These are phyloP conservation scores for Sporormia fimetaria DNA, from an alignment of 495 filamentous ascomycete genomes.

Conservation along the genomic window DNA sequence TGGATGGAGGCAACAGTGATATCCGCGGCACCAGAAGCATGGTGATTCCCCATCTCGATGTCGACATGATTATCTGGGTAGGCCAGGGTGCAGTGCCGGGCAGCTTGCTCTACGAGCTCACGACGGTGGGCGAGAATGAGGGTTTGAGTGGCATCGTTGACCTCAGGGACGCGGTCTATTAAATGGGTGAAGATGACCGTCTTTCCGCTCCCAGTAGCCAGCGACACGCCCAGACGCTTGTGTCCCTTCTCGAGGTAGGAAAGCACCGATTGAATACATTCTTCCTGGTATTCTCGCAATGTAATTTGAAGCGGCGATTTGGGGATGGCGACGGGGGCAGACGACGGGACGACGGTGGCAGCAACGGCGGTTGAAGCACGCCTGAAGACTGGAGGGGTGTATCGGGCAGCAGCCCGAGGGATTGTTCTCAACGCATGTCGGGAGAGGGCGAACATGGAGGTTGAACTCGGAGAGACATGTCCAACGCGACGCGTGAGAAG, in stretches of 20 bases:
- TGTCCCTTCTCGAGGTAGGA: slow-evolving; percentile 58
- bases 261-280: slow-evolving; percentile 72
- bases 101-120: slow-evolving; percentile 94
- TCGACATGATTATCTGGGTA: slow-evolving; percentile 75
- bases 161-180: slow-evolving; percentile 61
- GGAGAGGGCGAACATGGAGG: slow-evolving; percentile 20
- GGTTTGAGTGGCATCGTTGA: slow-evolving; percentile 55
- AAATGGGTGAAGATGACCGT: slow-evolving; percentile 98
- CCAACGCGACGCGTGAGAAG: not conserved
- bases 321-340: not conserved
- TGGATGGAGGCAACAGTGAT: slow-evolving; percentile 89
- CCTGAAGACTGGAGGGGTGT: slow-evolving; percentile 1
- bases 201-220: slow-evolving; percentile 89
- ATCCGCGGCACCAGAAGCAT: slow-evolving; percentile 67
- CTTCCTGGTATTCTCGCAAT: slow-evolving; percentile 37
- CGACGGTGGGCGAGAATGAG: slow-evolving; percentile 85
- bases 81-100: slow-evolving; percentile 61
- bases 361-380: slow-evolving; percentile 5
- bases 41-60: slow-evolving; percentile 73
- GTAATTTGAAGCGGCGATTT: slow-evolving; percentile 22
- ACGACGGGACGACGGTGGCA: not conserved
- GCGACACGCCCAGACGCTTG: slow-evolving; percentile 71
- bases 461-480: not conserved
- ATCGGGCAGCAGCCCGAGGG: not conserved
- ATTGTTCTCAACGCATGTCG: slow-evolving; percentile 17